phyloP scores from a whole-genome alignment of 108 stramenopile species.

The Pseudonitzschia multistriata region DNA sequence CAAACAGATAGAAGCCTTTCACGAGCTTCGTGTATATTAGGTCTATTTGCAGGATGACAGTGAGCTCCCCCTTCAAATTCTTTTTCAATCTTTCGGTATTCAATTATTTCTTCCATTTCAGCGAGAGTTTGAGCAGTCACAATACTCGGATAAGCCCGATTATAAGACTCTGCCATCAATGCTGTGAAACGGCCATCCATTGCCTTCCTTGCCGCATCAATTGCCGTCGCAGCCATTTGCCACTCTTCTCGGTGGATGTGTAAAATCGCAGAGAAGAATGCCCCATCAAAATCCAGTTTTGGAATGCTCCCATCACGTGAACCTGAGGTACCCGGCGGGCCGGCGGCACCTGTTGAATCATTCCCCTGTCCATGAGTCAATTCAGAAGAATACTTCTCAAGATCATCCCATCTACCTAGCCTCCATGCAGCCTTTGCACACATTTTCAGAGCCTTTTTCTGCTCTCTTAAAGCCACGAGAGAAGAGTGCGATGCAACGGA shows the following conservation, averaged over 20 bases:
- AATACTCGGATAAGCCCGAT: conserved; percentile 90
- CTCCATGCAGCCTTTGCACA: conserved; percentile 93
- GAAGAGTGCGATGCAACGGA: conserved; percentile 12
- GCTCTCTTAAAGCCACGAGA: conserved; percentile 30
- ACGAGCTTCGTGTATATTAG: conserved; percentile 48
- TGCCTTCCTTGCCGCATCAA: conserved; percentile 80
- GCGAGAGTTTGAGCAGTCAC: conserved; percentile 88
- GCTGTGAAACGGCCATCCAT: conserved; percentile 92
- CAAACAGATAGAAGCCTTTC: conserved; percentile 72
- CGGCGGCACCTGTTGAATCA: not conserved
- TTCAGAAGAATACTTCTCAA: conserved; percentile 78
- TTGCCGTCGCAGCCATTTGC: conserved; percentile 68
- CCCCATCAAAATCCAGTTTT: conserved; percentile 83
- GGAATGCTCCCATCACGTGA: conserved; percentile 21
- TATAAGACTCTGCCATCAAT: conserved; percentile 77
- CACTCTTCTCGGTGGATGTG: conserved; percentile 85
- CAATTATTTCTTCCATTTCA: conserved; percentile 94
- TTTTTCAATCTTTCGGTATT: conserved; percentile 69
- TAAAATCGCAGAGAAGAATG: conserved; percentile 93
- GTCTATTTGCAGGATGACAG: conserved; percentile 56
- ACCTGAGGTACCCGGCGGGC: conserved; percentile 14
- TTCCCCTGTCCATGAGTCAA: conserved; percentile 47
- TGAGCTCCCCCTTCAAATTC: conserved; percentile 34
- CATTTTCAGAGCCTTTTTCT: conserved; percentile 75
- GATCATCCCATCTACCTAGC: conserved; percentile 89